Evolutionary conservation across 306 rosid genomes (phyloP).

Genomic region (Cucumis cinereus): DNA sequence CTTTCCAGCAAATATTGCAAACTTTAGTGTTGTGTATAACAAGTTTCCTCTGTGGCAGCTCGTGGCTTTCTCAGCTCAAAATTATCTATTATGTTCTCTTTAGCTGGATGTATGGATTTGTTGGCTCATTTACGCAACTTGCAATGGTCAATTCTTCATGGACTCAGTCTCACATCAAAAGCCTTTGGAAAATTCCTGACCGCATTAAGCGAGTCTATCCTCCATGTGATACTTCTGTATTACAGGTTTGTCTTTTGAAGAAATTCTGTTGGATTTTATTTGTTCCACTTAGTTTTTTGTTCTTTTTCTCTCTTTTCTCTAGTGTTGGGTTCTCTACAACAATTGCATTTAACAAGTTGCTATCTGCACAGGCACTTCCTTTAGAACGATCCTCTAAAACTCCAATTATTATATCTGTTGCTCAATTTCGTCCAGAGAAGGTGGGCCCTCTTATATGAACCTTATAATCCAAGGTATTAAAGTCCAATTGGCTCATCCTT

Average conservation of each 20-base stretch:
- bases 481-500: slow-evolving; percentile 21
- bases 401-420: slow-evolving; percentile 67
- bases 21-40: background rate
- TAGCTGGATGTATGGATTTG: slow-evolving; percentile 71
- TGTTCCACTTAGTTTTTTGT: background rate
- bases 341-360: background rate
- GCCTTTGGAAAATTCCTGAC: slow-evolving; percentile 64
- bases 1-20: background rate
- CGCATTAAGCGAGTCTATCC: slow-evolving; percentile 78
- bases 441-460: slow-evolving; percentile 42
- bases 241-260: slow-evolving; percentile 48
- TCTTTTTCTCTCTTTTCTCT: background rate
- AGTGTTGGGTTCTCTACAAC: background rate
- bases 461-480: slow-evolving; percentile 38
- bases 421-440: slow-evolving; percentile 98
- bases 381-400: slow-evolving; percentile 49
- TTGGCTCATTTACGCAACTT: slow-evolving; percentile 80
- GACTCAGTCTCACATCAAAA: slow-evolving; percentile 75
- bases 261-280: background rate
- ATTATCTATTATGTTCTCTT: slow-evolving; percentile 61
- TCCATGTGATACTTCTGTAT: slow-evolving; percentile 88
- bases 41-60: slow-evolving; percentile 35
- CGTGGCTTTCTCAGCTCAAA: slow-evolving; percentile 72
- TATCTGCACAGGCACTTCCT: slow-evolving; percentile 59
- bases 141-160: slow-evolving; percentile 96